These are phyloP conservation scores for Penstemon davidsonii DNA, from an alignment of 257 asterid species.

Conservation along the genomic window DNA sequence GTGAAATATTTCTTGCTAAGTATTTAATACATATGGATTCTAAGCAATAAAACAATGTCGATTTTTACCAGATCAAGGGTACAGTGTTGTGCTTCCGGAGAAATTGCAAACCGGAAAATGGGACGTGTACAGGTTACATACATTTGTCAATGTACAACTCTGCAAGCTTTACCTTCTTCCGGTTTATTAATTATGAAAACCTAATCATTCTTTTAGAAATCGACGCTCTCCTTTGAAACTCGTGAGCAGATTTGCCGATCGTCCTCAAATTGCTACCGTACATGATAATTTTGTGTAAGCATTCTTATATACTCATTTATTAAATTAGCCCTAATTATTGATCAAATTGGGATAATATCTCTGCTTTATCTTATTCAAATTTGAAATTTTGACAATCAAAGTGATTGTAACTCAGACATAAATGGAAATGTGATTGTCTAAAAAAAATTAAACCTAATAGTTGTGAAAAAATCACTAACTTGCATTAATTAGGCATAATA, in stretches of 20 bases:
- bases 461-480: not conserved
- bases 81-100: slow-evolving; percentile 91
- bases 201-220: not conserved
- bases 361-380: slow-evolving; percentile 8
- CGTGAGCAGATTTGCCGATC: slow-evolving; percentile 62
- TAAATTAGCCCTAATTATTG: not conserved
- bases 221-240: slow-evolving; percentile 76
- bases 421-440: too few relatives aligned
- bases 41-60: not conserved
- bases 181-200: not conserved
- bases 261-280: slow-evolving; percentile 82
- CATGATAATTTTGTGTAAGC: slow-evolving; percentile 92
- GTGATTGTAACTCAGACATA: too few relatives aligned
- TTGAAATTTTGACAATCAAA: not conserved
- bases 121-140: slow-evolving; percentile 82
- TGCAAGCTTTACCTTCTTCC: not conserved
- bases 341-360: slow-evolving; percentile 5
- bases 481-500: not conserved
- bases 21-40: too few relatives aligned
- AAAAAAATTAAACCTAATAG: too few relatives aligned
- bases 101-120: slow-evolving; percentile 89
- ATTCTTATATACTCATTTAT: not conserved
- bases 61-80: slow-evolving; percentile 62
- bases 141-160: not conserved
- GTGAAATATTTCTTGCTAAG: too few relatives aligned